Percentiles rank a stretch among this genome's conserved stretches.
These are phyloP conservation scores for Cyclotella choctawhatcheeana DNA, from an alignment of 108 stramenopile genomes.

Conservation along the genomic window DNA sequence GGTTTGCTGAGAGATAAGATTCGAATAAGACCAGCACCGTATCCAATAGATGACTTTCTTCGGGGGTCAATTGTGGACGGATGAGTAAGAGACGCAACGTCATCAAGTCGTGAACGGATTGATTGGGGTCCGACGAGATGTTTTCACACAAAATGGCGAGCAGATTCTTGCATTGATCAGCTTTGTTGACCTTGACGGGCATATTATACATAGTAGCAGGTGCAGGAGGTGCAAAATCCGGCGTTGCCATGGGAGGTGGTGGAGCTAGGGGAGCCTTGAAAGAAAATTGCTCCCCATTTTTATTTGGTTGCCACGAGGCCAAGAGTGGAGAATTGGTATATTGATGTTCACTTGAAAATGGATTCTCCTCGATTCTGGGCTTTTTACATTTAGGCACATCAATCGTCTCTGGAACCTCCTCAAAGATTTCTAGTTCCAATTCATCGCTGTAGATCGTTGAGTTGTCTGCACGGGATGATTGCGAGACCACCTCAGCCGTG, in stretches of 20 bases:
- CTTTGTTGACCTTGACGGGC: not conserved
- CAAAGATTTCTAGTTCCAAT: not conserved
- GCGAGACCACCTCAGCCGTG: slow-evolving; percentile 8
- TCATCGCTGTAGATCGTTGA: slow-evolving; percentile 1
- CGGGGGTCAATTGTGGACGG: slow-evolving; percentile 52
- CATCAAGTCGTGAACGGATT: slow-evolving; percentile 79
- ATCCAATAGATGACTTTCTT: slow-evolving; percentile 69
- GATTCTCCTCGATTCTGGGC: not conserved
- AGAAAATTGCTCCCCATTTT: not conserved
- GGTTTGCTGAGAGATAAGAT: slow-evolving; percentile 66
- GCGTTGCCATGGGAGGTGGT: not conserved
- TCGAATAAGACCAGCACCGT: slow-evolving; percentile 78
- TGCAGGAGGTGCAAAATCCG: not conserved
- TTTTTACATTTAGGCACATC: slow-evolving; percentile 1
- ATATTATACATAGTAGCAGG: not conserved
- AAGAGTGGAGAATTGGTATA: not conserved
- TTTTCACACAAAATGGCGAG: slow-evolving; percentile 67
- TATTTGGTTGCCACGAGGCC: not conserved
- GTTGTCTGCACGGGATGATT: slow-evolving; percentile 3
- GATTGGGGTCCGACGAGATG: slow-evolving; percentile 77
- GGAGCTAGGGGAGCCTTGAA: not conserved
- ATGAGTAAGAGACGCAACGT: slow-evolving; percentile 71
- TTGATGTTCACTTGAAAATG: not conserved
- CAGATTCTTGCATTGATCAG: slow-evolving; percentile 17
- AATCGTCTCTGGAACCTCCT: slow-evolving; percentile 6